phyloP scores from a whole-genome alignment of 257 asterid species.

The Handroanthus guayacan region DNA sequence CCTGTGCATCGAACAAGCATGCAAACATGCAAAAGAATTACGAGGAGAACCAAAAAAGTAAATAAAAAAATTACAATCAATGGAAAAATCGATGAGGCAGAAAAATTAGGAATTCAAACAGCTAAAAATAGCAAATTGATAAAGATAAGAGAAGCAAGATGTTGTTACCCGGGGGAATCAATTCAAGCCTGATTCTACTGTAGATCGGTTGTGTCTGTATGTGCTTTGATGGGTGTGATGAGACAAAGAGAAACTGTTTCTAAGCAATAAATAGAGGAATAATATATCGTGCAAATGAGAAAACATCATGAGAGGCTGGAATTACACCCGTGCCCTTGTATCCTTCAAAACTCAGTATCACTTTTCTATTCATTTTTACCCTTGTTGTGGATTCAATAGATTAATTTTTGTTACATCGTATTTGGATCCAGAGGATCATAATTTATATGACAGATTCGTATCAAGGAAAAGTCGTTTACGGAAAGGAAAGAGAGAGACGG shows the following conservation, averaged over 20 bases:
- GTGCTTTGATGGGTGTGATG: neutral
- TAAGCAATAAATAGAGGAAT: neutral
- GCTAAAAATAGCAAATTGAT: neutral
- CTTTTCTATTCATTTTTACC: no score
- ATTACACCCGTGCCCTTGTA: slow-evolving; percentile 12
- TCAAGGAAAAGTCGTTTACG: no score
- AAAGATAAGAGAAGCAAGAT: neutral
- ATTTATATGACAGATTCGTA: no score
- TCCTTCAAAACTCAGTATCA: slow-evolving; percentile 11
- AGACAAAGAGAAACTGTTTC: slow-evolving; percentile 22
- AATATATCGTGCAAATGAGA: neutral
- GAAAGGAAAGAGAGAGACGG: no score
- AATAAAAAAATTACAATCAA: slow-evolving; percentile 15
- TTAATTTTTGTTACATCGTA: no score
- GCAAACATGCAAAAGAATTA: slow-evolving; percentile 19
- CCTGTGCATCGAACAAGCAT: slow-evolving; percentile 20
- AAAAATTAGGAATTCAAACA: slow-evolving; percentile 15
- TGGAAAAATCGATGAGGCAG: neutral
- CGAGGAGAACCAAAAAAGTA: neutral
- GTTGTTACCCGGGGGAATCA: slow-evolving; percentile 36
- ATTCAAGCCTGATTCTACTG: slow-evolving; percentile 29
- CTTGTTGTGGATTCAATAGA: no score
- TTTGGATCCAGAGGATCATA: no score
- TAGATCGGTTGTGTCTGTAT: slow-evolving; percentile 36
- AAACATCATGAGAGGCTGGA: neutral